Evolutionary conservation across 768 basidiomycete genomes (phyloP), one percentile per base, ranked within the genome.

Genomic region (Lentinula edodes): DNA sequence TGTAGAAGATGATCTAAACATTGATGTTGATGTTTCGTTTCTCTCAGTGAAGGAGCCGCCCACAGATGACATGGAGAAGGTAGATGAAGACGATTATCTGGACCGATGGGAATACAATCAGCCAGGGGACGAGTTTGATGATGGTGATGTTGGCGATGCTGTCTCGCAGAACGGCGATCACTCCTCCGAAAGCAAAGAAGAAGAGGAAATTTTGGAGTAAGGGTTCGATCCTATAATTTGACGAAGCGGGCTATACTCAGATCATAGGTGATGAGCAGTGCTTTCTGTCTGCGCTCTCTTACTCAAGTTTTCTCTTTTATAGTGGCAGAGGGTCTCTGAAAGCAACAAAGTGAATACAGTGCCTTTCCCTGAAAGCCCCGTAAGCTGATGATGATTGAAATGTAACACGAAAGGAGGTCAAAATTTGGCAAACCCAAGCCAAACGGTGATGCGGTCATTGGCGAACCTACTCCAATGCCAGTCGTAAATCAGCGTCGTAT

Each of bases 1-100:
- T n/a, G 1, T 32, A 32, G 64, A 63, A 16, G 51, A 70, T 28
- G 68, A 71, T 28, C 68, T 63, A 15, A 70, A 69, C 39, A 68
- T 74, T 9, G 83, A 87, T 18, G 80, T 87, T 34, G 83, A 88
- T 69, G 75, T 83, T 51, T 74, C 71, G 18, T 71, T 84, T 64
- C 70, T 88, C 18, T 77, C 77, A 0, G 79, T 78, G 60, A 80
- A 83, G 63, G 81, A 84, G 18, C 71, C 86, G 52, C 71, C 74
- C 18, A 58, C 48, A 38, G 66, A 68, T n/a, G 66, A 66, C 10
- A 41, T 41, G n/a, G 69, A 69, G 48, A 64, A 71, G 20, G 64
- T 67, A 51, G 70, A 70, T 1, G 66, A 69, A 28, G 66, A 68
- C 53, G 54, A 63, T 23, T 41, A 46, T 20, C 32, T 55, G 41